Evolutionary conservation across 805 yeast species (phyloP), one percentile per base, ranked within the genome.

Genomic region (Candida sithepensis): DNA sequence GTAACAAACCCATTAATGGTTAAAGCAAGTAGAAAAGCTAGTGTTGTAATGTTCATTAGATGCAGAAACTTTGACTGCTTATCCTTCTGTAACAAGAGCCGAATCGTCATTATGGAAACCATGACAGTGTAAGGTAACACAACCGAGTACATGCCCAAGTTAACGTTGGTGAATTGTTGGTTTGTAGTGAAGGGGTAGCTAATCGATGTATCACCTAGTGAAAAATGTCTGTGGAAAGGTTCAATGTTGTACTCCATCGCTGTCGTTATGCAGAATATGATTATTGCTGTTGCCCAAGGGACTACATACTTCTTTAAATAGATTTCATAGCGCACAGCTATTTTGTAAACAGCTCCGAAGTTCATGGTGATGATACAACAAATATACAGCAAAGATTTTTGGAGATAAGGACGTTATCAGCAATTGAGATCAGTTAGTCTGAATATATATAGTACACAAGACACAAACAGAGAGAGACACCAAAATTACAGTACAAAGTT

Each of bases 1-100:
- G 96, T 88, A 46, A 84, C 55, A 14, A 84, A 68, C 38, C 80
- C 75, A 50, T 71, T 63, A n/a, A 75, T 50, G 37, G 74, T 66
- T 3, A 79, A 65, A 3, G 71, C 53, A 3, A 71, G 56, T n/a
- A 69, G 55, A 24, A 78, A 69, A 10, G 72, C 51, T 34, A 73
- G 54, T 2, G 67, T 61, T 10, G 77, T 66, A 3, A 72, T 52
- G 18, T 66, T 62, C 33, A 70, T 63, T 5, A 76, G 72, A 18
- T 75, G 57, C 9, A 68, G 45, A 10, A 72, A 61, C 10, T 68
- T 61, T 22, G 59, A 16, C 13, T 44, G 51, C 16, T 48, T 24
- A 32, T 56, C 56, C 8, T 41, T 45, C 16, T 20, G 34, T 5
- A 24, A 6, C 23, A 47, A 2, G 20, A 49, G 24, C 21, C 50